These are phyloP conservation scores for Fusarium miscanthi DNA, from an alignment of 2,329 filamentous ascomycete species.

Conservation along the genomic window DNA sequence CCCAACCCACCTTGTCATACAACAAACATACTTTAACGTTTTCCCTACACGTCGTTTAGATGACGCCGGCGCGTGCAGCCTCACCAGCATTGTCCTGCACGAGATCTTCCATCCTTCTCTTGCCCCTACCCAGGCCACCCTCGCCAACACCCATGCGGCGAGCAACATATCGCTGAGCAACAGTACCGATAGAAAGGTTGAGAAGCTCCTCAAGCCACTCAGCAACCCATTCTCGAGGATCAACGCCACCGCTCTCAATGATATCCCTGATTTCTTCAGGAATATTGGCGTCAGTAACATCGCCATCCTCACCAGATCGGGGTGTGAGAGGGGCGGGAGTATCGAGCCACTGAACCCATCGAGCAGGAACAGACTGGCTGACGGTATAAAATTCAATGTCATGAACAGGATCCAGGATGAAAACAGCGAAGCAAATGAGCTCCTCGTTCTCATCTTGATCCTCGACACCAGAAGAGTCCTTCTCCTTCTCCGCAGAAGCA, in stretches of 20 bases:
- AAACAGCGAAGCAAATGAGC: conserved; percentile 78
- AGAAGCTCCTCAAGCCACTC: conserved; percentile 96
- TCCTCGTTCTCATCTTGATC: conserved; percentile 68
- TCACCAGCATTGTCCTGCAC: conserved; percentile 68
- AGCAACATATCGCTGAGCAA: conserved; percentile 95
- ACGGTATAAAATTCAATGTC: conserved; percentile 86
- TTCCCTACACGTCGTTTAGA: conserved; percentile 48
- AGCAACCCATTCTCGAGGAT: conserved; percentile 95
- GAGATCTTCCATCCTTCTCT: conserved; percentile 68
- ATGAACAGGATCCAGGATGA: conserved; percentile 89
- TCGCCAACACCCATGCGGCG: conserved; percentile 96
- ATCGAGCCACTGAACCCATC: conserved; percentile 94
- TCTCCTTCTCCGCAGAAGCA: conserved; percentile 64
- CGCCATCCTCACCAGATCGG: conserved; percentile 61
- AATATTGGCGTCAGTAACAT: conserved; percentile 53
- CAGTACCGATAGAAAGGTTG: conserved; percentile 79
- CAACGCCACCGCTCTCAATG: conserved; percentile 78
- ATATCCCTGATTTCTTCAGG: conserved; percentile 91
- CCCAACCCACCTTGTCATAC: conserved; percentile 37
- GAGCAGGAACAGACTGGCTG: conserved; percentile 83
- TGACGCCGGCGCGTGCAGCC: conserved; percentile 67
- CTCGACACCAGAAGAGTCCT: conserved; percentile 63
- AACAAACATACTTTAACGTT: conserved; percentile 15
- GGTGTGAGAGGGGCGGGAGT: conserved; percentile 70
- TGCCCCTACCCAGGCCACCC: conserved; percentile 71